phyloP scores from a whole-genome alignment of 1,139 yeast genomes.

The Pichia sp. region DNA sequence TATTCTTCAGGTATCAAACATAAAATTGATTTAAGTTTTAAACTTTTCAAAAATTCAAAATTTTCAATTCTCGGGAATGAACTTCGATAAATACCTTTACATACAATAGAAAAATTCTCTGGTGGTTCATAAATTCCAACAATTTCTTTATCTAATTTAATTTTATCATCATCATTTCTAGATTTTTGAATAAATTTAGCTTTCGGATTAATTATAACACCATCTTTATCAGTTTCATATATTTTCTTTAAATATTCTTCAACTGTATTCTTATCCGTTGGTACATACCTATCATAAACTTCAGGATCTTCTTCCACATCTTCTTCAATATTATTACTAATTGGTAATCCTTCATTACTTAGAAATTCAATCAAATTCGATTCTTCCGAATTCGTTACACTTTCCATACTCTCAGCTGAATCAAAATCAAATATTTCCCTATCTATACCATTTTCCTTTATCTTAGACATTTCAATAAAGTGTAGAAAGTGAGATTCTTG shows the following conservation, averaged over 20 bases:
- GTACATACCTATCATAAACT: constrained; percentile 25
- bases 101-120: constrained; percentile 84
- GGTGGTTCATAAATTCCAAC: constrained; percentile 50
- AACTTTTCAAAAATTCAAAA: constrained; percentile 53
- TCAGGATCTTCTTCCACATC: constrained; percentile 24
- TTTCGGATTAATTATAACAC: constrained; percentile 1
- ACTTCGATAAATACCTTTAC: constrained; percentile 72
- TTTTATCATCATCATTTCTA: constrained; percentile 7
- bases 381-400: not conserved
- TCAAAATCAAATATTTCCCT: constrained; percentile 13
- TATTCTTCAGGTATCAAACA: constrained; percentile 89
- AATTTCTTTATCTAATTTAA: constrained; percentile 9
- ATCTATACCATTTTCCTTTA: constrained; percentile 3
- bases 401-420: not conserved
- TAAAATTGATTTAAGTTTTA: constrained; percentile 65
- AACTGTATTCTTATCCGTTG: constrained; percentile 20
- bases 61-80: constrained; percentile 85
- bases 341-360: constrained; percentile 1
- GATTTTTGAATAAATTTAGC: constrained; percentile 2
- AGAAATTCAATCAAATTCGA: not conserved
- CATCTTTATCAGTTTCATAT: constrained; percentile 1
- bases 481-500: too few relatives aligned
- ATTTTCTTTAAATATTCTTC: constrained; percentile 13
- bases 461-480: not conserved
- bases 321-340: too few relatives aligned